These are phyloP conservation scores for Epichloe uncinata DNA, from an alignment of 2,329 filamentous ascomycete genomes.

Conservation along the genomic window DNA sequence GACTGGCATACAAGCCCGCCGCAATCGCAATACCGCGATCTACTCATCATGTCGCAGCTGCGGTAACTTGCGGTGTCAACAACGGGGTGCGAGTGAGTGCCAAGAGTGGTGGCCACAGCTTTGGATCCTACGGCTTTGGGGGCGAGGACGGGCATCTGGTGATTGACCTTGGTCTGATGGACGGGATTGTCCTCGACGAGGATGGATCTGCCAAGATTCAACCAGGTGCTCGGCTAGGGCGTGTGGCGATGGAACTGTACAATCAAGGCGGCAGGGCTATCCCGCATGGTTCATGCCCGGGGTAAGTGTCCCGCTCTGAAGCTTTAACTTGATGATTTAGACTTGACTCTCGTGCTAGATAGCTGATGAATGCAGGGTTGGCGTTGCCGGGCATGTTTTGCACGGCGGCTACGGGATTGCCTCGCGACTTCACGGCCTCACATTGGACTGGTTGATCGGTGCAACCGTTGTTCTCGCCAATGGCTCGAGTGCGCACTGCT, in stretches of 20 bases:
- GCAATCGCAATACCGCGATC: background rate
- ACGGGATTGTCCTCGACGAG: background rate
- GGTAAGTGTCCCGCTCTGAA: background rate
- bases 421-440: conserved; percentile 38
- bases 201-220: background rate
- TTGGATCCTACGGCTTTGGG: background rate
- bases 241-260: conserved; percentile 26
- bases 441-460: conserved; percentile 27
- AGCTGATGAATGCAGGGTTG: conserved; percentile 44
- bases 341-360: background rate
- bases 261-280: conserved; percentile 11
- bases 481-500: conserved; percentile 23
- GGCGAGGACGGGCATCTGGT: conserved; percentile 22
- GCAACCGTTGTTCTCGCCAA: conserved; percentile 25
- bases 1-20: background rate
- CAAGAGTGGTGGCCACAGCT: conserved; percentile 2
- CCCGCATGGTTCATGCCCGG: background rate
- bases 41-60: background rate
- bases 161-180: conserved; percentile 30
- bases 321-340: conserved; percentile 12
- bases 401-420: conserved; percentile 48
- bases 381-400: conserved; percentile 43
- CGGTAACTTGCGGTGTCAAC: background rate
- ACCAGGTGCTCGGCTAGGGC: conserved; percentile 10
- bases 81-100: background rate